Conservation (phyloP, 371 early-diverging fungal genomes). For the Zychaea mexicana region DNA sequence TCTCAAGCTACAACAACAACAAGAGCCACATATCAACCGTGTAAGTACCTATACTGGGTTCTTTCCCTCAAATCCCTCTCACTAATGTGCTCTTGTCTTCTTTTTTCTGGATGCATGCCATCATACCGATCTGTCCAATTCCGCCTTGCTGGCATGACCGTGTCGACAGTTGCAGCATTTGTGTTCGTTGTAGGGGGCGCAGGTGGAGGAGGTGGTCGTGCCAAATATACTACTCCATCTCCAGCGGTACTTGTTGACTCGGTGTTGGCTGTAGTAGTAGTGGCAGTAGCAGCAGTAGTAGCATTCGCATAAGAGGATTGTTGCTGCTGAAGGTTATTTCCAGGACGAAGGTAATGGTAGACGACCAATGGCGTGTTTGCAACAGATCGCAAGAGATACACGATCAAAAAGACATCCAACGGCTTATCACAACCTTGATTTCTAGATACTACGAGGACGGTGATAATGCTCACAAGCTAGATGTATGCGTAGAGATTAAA, state of each 20-base stretch:
- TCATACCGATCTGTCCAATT: conserved; percentile 34
- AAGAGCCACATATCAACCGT: too few species aligned
- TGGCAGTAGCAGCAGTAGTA: too few species aligned
- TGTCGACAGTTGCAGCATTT: background rate
- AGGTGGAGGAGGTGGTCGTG: background rate
- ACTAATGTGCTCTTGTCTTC: background rate
- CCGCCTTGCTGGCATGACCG: background rate
- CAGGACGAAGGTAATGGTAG: conserved; percentile 35
- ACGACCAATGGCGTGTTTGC: conserved; percentile 34
- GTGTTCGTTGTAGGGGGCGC: background rate
- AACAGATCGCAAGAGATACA: conserved; percentile 38
- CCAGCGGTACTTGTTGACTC: background rate
- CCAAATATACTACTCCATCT: too few species aligned
- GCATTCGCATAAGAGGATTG: too few species aligned
- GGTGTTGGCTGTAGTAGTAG: background rate
- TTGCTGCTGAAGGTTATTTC: background rate
- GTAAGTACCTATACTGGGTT: too few species aligned
- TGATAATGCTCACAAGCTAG: conserved; percentile 29
- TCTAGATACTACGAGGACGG: conserved; percentile 23
- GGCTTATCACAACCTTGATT: conserved; percentile 39
- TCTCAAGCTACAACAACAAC: conserved; percentile 23
- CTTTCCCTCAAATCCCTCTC: background rate
- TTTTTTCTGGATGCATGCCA: background rate
- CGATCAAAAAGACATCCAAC: conserved; percentile 37
- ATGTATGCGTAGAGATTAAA: background rate